phyloP scores from a whole-genome alignment of 2,329 filamentous ascomycete species.

The Arthroderma sp. region DNA sequence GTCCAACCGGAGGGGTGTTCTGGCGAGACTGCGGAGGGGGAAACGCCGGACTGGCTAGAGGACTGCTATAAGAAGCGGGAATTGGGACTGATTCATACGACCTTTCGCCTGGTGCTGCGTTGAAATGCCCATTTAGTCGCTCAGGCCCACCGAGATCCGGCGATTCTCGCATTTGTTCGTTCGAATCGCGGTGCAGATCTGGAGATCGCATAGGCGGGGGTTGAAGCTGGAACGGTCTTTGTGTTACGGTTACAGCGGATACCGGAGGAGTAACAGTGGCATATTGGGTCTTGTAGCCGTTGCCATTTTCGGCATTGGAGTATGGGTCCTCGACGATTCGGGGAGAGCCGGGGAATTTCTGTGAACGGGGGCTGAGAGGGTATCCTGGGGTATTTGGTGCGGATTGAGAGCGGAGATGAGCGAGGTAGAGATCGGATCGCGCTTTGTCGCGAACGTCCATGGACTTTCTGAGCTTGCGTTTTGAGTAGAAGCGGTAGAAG shows the following conservation, averaged over 20 bases:
- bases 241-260: conserved; percentile 32
- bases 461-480: conserved; percentile 86
- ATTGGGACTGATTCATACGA: conserved; percentile 80
- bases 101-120: conserved; percentile 63
- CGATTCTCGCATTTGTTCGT: conserved; percentile 30
- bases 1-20: background rate
- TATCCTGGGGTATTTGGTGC: conserved; percentile 92
- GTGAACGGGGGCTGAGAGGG: conserved; percentile 49
- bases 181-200: conserved; percentile 61
- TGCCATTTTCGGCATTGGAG: conserved; percentile 40
- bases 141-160: conserved; percentile 24
- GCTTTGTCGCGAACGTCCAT: conserved; percentile 94
- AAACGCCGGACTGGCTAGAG: conserved; percentile 32
- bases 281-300: conserved; percentile 32
- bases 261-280: conserved; percentile 53
- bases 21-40: conserved; percentile 12
- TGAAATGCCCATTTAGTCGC: conserved; percentile 50
- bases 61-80: conserved; percentile 61
- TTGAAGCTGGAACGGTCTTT: conserved; percentile 69
- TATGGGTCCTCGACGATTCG: conserved; percentile 30
- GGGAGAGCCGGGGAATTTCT: conserved; percentile 22
- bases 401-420: conserved; percentile 68
- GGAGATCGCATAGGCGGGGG: conserved; percentile 56
- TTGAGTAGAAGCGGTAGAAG: conserved; percentile 96
- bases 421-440: conserved; percentile 87